phyloP scores from a whole-genome alignment of 371 early-diverging fungal genomes.

The Lichtheimia hyalospora region DNA sequence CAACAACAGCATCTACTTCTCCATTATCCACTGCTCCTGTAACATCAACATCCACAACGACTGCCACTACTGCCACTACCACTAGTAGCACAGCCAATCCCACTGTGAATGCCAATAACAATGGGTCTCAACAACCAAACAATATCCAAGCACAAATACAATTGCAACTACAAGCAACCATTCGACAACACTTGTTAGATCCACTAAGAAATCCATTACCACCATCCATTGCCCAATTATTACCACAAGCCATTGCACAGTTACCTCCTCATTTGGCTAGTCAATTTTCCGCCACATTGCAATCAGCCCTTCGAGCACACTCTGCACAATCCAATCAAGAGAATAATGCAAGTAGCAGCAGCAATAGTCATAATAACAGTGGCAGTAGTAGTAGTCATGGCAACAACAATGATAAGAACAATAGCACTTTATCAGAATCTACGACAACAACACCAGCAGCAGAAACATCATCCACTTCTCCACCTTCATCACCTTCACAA shows the following conservation, averaged over 20 bases:
- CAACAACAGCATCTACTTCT: too few species aligned
- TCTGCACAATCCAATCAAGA: not conserved
- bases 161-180: slow-evolving; percentile 41
- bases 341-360: not conserved
- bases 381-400: too few species aligned
- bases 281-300: slow-evolving; percentile 40
- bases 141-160: slow-evolving; percentile 25
- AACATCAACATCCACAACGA: slow-evolving; percentile 5
- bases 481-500: too few species aligned
- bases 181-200: slow-evolving; percentile 45
- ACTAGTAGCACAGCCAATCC: not conserved
- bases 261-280: slow-evolving; percentile 44
- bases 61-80: slow-evolving; percentile 1
- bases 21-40: not conserved
- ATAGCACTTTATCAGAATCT: too few species aligned
- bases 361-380: too few species aligned
- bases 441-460: too few species aligned
- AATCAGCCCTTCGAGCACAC: slow-evolving; percentile 30
- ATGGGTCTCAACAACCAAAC: slow-evolving; percentile 6
- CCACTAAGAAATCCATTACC: slow-evolving; percentile 46
- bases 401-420: too few species aligned
- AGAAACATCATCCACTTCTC: too few species aligned
- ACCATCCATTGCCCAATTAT: slow-evolving; percentile 38
- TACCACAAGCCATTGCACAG: slow-evolving; percentile 50
- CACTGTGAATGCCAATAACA: not conserved